Percentiles rank a stretch among this genome's conserved stretches.
Evolutionary conservation across 192 early-diverging fungal species (phyloP).

Genomic region (Irineochytrium annulatum): DNA sequence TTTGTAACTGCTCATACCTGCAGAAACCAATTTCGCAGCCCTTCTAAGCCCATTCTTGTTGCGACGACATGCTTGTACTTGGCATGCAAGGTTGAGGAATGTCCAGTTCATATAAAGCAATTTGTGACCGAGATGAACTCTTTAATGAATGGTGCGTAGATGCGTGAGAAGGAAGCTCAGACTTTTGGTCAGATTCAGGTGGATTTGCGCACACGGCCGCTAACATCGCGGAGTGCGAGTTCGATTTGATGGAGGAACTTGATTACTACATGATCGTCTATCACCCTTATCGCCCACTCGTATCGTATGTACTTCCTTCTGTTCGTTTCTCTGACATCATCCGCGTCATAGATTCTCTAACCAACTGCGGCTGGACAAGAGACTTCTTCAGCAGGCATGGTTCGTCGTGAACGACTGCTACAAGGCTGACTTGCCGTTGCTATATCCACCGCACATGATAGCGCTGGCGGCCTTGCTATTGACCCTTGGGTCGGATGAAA

Average conservation of each 20-base stretch:
- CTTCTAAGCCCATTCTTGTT: slow-evolving; percentile 69
- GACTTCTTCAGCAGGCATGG: slow-evolving; percentile 23
- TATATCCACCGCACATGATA: slow-evolving; percentile 87
- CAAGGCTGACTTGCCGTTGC: slow-evolving; percentile 70
- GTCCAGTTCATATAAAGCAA: slow-evolving; percentile 60
- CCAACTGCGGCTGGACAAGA: not conserved
- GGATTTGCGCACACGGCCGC: slow-evolving; percentile 64
- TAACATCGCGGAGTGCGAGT: slow-evolving; percentile 89
- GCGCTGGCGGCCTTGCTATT: too few relatives aligned
- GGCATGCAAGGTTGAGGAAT: slow-evolving; percentile 87
- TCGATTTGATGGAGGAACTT: slow-evolving; percentile 85
- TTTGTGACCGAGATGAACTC: slow-evolving; percentile 26
- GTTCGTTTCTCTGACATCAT: not conserved
- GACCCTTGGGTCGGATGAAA: too few relatives aligned
- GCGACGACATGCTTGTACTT: slow-evolving; percentile 78
- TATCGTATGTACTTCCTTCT: slow-evolving; percentile 5
- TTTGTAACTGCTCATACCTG: not conserved
- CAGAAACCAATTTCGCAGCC: not conserved
- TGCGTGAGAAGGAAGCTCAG: not conserved
- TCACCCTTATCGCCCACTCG: slow-evolving; percentile 80
- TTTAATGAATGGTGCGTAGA: not conserved
- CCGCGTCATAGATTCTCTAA: slow-evolving; percentile 9
- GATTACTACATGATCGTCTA: slow-evolving; percentile 85
- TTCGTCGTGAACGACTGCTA: slow-evolving; percentile 77
- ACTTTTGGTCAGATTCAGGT: slow-evolving; percentile 20